Base-by-base conservation (phyloP, 129 eudicot genomes). In the Gnaphalium uliginosum region DNA sequence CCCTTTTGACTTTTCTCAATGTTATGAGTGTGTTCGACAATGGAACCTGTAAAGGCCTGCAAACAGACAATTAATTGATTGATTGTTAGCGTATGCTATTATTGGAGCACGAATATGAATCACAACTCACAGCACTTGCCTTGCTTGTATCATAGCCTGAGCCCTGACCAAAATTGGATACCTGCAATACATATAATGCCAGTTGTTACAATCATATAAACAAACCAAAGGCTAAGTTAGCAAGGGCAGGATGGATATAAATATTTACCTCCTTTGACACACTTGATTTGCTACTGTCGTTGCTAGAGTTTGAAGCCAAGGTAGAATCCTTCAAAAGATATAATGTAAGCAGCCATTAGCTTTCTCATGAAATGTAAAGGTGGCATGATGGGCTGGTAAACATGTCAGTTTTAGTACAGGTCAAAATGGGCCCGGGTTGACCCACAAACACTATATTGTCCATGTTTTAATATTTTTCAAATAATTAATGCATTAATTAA, bases 21-120 rank as follows among this genome's bases (percentile, higher is more conserved):
- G 62, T 79, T 85, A 79, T 78, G 83, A 14, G 85, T 61, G 46
- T 19, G 98, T 81, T 93, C 98, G 22, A 93, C 83, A 21, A 93
- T 88, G 4, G 96, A 80, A 33, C 96, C 92, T 26, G 90, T 86
- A 85, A 93, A 88, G 10, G 92, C 92, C 96, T 90, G 82, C 81
- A 70, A 30, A 68, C 60, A 25, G 0, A 54, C 17, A 4, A 73
- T 23, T 6, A 65, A 8, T 57, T 59, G 33, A 23, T 69, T 21
- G 66, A 22, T 27, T 57, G n/a, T 66, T 56, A 25, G 66, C 2
- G 25, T 27, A 60, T 33, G 39, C 30, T 10, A 41, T 56, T 27
- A 4, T 8, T 25, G 53, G 74, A 32, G 8, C 18, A 22, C 22
- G 41, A 58, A 46, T 48, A 68, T 25, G 71, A 8, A 54, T 19